These are phyloP conservation scores for Wickerhamomyces strasburgensis DNA, from an alignment of 805 yeast species.

Conservation along the genomic window DNA sequence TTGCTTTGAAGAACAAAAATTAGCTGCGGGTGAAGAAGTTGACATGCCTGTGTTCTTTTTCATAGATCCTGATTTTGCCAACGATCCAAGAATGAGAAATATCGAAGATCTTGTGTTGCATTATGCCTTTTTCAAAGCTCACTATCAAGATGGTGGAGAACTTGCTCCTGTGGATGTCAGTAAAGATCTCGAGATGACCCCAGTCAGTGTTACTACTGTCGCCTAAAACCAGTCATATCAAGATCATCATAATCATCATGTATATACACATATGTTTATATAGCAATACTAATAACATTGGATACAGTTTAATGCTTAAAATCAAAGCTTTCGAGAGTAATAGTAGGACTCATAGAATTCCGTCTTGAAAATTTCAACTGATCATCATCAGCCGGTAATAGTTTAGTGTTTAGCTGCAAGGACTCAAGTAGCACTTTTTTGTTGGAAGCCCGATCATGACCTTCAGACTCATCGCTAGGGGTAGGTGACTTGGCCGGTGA, in stretches of 20 bases:
- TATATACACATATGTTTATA: too few species aligned
- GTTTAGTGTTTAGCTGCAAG: slow-evolving; percentile 9
- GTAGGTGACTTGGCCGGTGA: slow-evolving; percentile 11
- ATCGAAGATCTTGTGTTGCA: slow-evolving; percentile 86
- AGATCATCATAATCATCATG: not conserved
- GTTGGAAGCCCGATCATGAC: not conserved
- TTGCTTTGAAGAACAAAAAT: slow-evolving; percentile 94
- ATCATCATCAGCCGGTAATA: slow-evolving; percentile 1
- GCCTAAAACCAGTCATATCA: not conserved
- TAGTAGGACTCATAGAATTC: slow-evolving; percentile 19
- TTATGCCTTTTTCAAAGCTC: slow-evolving; percentile 80
- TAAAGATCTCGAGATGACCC: slow-evolving; percentile 21
- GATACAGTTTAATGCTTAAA: slow-evolving; percentile 1
- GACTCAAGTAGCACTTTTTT: slow-evolving; percentile 12
- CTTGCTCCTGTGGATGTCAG: slow-evolving; percentile 26
- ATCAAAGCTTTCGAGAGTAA: slow-evolving; percentile 15
- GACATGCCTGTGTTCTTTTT: slow-evolving; percentile 99
- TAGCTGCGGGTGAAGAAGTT: slow-evolving; percentile 93
- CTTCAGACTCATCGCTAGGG: not conserved
- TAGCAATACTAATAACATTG: not conserved
- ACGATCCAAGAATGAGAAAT: slow-evolving; percentile 88
- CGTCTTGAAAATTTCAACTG: not conserved
- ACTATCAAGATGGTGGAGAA: slow-evolving; percentile 37
- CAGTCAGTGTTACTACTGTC: slow-evolving; percentile 13
- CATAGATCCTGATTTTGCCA: slow-evolving; percentile 92